A percentile compares a stretch with the other conserved stretches of the same genome.
Evolutionary conservation across 2,329 filamentous ascomycete genomes (phyloP).

Genomic region (Pseudogymnoascus sp.): DNA sequence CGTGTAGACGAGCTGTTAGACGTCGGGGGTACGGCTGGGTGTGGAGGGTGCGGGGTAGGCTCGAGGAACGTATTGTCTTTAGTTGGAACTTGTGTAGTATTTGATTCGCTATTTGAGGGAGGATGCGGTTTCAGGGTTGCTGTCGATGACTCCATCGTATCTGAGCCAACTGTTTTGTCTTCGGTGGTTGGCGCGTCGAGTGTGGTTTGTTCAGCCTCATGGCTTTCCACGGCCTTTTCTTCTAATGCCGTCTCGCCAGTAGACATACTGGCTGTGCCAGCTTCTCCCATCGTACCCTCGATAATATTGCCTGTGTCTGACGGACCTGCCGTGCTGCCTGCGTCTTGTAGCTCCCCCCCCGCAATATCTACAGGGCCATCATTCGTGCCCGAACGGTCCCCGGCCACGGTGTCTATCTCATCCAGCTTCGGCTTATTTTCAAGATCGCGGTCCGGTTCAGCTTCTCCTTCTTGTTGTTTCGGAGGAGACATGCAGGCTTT

Average conservation of each 20-base stretch:
- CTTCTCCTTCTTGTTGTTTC: slow-evolving; percentile 7
- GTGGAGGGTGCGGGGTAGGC: slow-evolving; percentile 39
- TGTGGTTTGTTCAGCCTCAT: neutral
- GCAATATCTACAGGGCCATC: neutral
- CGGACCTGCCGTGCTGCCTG: slow-evolving; percentile 2
- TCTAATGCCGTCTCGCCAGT: neutral
- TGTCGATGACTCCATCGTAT: slow-evolving; percentile 29
- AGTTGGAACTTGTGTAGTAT: slow-evolving; percentile 13
- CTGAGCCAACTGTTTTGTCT: slow-evolving; percentile 11
- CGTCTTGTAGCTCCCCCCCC: neutral
- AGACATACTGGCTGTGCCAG: neutral
- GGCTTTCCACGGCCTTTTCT: neutral
- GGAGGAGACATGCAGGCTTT: slow-evolving; percentile 5
- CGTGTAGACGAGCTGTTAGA: slow-evolving; percentile 29
- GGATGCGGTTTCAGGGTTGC: slow-evolving; percentile 27
- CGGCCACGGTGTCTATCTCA: neutral
- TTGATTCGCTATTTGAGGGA: slow-evolving; percentile 2
- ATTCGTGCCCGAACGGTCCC: neutral
- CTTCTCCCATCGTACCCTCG: neutral
- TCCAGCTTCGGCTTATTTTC: neutral
- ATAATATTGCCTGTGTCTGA: neutral
- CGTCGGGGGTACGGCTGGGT: slow-evolving; percentile 32
- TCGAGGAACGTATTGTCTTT: slow-evolving; percentile 37
- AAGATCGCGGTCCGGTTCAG: slow-evolving; percentile 6
- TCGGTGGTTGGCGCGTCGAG: neutral